Percentiles rank a stretch among this genome's conserved stretches.
These are phyloP conservation scores for Brassica carinata DNA, from an alignment of 345 rosid genomes.

Conservation along the genomic window DNA sequence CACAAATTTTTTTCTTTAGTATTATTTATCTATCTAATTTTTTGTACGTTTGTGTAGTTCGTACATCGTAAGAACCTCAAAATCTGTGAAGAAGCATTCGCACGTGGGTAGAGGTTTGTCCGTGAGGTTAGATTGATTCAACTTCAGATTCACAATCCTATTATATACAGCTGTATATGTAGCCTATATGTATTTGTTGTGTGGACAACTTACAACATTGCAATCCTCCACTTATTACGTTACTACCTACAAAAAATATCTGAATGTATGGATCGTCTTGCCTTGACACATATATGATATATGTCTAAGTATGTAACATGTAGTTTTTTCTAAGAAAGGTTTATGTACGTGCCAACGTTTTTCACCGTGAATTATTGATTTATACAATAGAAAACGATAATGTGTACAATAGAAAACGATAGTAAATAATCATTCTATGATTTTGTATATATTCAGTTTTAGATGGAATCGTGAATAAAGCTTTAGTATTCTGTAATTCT, in stretches of 20 bases:
- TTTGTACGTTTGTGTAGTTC: constrained; percentile 30
- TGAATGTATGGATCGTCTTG: constrained; percentile 32
- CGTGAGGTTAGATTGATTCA: constrained; percentile 22
- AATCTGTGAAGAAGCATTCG: constrained; percentile 4
- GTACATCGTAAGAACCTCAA: constrained; percentile 27
- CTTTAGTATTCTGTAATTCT: not conserved
- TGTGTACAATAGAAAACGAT: not conserved
- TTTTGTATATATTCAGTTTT: not conserved
- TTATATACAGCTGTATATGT: not conserved
- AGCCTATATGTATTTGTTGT: not conserved
- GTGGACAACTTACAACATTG: constrained; percentile 21
- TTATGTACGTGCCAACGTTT: constrained; percentile 19
- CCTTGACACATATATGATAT: constrained; percentile 13
- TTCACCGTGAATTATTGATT: constrained; percentile 18
- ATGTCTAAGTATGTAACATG: not conserved
- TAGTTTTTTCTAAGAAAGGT: not conserved
- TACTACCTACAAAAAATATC: constrained; percentile 1
- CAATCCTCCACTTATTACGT: constrained; percentile 16
- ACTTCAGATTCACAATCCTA: constrained; percentile 21
- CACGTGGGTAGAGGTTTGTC: constrained; percentile 26
- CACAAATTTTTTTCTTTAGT: not conserved
- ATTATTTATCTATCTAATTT: not conserved
- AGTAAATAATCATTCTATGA: not conserved
- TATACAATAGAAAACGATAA: not conserved
- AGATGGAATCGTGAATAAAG: not conserved